Base-by-base conservation (phyloP, 768 basidiomycete species). In the Gautieria morchelliformis region DNA sequence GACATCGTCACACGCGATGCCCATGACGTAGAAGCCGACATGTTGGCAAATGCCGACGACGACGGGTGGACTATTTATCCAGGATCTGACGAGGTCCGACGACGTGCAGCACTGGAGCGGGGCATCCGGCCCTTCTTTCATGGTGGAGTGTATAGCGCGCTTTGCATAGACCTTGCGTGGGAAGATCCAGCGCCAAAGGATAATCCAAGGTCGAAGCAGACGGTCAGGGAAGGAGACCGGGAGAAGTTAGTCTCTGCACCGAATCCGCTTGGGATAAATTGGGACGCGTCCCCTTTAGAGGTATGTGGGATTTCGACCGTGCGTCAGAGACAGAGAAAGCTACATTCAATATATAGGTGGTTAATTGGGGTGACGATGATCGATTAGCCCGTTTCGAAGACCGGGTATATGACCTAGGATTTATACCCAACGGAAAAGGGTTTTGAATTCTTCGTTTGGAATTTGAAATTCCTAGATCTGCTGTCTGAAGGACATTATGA, bases 1-100 rank as follows among this genome's bases (percentile, higher is more conserved):
- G 56, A 51, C 14, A 37, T 32, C 10, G 41, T 58, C 6, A 30
- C 46, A 17, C 55, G 53, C 19, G 39, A 37, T 14, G 52, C 48
- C 39, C 52, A 60, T 37, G 61, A 62, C 52, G 61, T 62, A 19
- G 61, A 62, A 10, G 62, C 62, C 27, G 66, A 66, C 53, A 51
- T 65, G 52, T 59, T 68, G 27, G 70, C 65, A 40, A 68, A 71
- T 56, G 61, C 65, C 11, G 63, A 55, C 48, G 63, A 62, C 50
- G 53, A 58, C 22, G 70, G 70, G 5, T 22, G 60, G 41, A 66
- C 63, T 2, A 60, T 69, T 24, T 48, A 59, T 20, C 62, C 63
- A 0, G 62, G 59, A 1, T 27, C 46, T n/a, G 58, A 45, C 2
- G 63, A 59, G 15, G 62, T 63, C 12, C 57, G 62, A 4, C 56